These are phyloP conservation scores for Erucastrum elatum DNA, from an alignment of 345 rosid species.

Conservation along the genomic window DNA sequence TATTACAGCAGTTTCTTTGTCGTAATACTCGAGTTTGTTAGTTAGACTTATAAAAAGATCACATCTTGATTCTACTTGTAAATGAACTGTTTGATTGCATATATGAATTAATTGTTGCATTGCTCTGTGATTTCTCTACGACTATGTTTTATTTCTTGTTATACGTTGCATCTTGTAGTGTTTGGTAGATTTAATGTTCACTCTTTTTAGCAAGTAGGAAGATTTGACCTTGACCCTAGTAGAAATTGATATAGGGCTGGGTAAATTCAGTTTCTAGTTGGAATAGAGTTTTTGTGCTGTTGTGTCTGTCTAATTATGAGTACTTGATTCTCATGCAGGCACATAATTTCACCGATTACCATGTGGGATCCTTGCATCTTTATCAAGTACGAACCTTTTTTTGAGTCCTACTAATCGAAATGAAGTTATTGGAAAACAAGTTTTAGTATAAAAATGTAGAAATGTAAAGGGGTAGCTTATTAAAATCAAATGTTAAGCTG, in stretches of 20 bases:
- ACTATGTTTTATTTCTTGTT: neutral
- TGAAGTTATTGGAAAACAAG: neutral
- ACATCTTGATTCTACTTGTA: neutral
- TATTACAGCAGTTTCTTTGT: too few relatives aligned
- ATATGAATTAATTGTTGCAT: neutral
- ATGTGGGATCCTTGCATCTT: conserved; percentile 61
- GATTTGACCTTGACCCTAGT: neutral
- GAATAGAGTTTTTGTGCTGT: conserved; percentile 23
- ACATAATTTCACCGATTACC: conserved; percentile 63
- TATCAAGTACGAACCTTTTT: conserved; percentile 60
- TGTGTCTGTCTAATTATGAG: conserved; percentile 39
- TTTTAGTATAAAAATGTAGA: neutral
- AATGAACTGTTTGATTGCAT: conserved; percentile 5
- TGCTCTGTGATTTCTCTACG: neutral
- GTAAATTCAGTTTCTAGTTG: conserved; percentile 9
- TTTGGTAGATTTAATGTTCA: neutral
- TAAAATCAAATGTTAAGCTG: conserved; percentile 1
- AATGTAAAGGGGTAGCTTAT: neutral
- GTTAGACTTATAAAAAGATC: neutral
- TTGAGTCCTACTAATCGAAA: conserved; percentile 12
- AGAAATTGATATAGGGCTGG: neutral
- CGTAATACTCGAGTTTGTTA: neutral
- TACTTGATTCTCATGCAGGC: conserved; percentile 99
- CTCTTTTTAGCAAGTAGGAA: neutral
- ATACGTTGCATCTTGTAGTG: neutral